Base-by-base conservation (phyloP, 2,329 filamentous ascomycete species). In the Fusarium odoratissimum region DNA sequence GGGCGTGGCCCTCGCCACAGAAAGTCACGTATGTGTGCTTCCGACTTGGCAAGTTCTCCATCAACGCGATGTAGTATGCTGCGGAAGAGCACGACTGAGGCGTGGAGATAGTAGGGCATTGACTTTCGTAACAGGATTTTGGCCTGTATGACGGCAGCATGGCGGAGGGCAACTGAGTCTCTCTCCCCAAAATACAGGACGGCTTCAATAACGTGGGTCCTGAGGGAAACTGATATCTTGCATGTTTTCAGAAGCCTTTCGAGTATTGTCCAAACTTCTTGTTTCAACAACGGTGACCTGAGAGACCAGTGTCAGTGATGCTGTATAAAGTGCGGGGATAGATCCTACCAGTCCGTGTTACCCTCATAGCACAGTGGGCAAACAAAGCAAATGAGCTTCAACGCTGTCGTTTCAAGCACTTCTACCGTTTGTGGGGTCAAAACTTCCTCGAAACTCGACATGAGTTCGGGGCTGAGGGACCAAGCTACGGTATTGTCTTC, bases 61-160 rank as follows among this genome's bases (percentile, higher is more conserved):
- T 77, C 75, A 5, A 77, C 31, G 0, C 79, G 76, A 30, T 62
- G 57, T 1, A 80, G 54, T 5, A 78, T 79, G 58, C 79, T 80
- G 19, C 77, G 72, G 23, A 79, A 81, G 5, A 80, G 74, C 0
- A 72, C 72, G 0, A 78, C 69, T 0, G 78, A 79, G 0, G 78
- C 79, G 28, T 80, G 77, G 28, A 75, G 71, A 48, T 79, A 77
- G n/a, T 76, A 80, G 2, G 79, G 63, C 79, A 79, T 79, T 1
- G 76, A 64, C 44, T 75, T 77, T 33, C 67, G 69, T 6, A 79
- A 17, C 3, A 80, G 41, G 0, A 49, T 13, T n/a, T 67, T 73
- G 2, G 79, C 77, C 9, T 68, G 61, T 8, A 74, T 63, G 12
- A 79, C 55, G 1, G 79, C 78, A 9, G 54, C 37, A 5, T 51